Evolutionary conservation across 257 asterid species (phyloP).

Genomic region (Solanum bulbocastanum): DNA sequence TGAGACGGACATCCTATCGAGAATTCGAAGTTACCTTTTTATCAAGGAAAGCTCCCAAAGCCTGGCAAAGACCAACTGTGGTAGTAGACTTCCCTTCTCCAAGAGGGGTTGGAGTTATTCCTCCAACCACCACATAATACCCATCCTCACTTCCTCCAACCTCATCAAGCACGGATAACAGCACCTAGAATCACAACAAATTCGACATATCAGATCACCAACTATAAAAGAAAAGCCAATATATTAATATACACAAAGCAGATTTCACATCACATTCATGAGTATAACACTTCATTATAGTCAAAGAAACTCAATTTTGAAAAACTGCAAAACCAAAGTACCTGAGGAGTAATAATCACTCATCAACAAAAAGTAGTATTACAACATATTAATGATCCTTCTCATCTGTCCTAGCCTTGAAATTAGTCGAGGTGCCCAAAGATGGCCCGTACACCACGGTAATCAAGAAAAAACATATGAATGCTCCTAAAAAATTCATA

Average conservation of each 20-base stretch:
- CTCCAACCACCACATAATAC: slow-evolving; percentile 94
- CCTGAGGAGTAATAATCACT: neutral
- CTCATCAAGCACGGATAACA: slow-evolving; percentile 69
- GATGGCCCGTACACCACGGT: neutral
- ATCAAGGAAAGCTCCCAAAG: slow-evolving; percentile 92
- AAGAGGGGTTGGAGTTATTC: slow-evolving; percentile 98
- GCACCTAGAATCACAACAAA: slow-evolving; percentile 31
- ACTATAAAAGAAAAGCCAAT: neutral
- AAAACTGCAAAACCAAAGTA: neutral
- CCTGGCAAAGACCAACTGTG: slow-evolving; percentile 98
- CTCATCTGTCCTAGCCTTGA: neutral
- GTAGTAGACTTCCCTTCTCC: slow-evolving; percentile 99
- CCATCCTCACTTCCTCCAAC: slow-evolving; percentile 60
- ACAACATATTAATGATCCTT: neutral
- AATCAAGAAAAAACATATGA: neutral
- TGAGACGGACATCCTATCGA: neutral
- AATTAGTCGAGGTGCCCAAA: neutral
- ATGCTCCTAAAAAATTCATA: neutral
- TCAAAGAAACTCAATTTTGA: neutral
- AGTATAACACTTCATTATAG: neutral
- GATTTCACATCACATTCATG: neutral
- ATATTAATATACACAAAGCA: neutral
- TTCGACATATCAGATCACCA: neutral
- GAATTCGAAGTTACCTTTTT: slow-evolving; percentile 46
- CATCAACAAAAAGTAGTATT: neutral